phyloP scores from a whole-genome alignment of 768 basidiomycete species.

The Boletus speciosus region DNA sequence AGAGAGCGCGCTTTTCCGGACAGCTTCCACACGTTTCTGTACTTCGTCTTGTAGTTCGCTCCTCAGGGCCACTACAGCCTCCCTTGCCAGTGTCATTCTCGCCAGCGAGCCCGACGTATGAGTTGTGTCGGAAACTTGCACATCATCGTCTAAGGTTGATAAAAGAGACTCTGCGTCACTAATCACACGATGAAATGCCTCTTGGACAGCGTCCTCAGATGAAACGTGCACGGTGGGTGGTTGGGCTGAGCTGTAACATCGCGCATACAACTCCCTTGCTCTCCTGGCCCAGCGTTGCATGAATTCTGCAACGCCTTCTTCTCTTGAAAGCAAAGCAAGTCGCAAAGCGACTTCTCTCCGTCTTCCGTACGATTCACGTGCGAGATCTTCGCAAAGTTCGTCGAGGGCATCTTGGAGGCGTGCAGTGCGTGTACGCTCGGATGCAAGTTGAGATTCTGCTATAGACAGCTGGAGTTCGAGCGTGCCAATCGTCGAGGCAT shows the following conservation, averaged over 20 bases:
- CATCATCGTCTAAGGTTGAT: conserved; percentile 33
- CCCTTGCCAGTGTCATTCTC: conserved; percentile 47
- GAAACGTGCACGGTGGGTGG: not conserved
- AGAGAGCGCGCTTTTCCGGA: conserved; percentile 4
- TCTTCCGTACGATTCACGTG: conserved; percentile 69
- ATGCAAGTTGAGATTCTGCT: conserved; percentile 41
- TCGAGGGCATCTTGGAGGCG: conserved; percentile 62
- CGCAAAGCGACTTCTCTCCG: conserved; percentile 66
- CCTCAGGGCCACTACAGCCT: conserved; percentile 49
- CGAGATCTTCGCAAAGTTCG: conserved; percentile 65
- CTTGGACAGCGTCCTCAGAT: conserved; percentile 18
- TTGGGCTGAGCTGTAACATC: conserved; percentile 18
- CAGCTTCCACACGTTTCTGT: conserved; percentile 41
- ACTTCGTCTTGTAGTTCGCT: conserved; percentile 58
- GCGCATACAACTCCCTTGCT: conserved; percentile 41
- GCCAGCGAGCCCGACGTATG: conserved; percentile 46
- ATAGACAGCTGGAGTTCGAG: conserved; percentile 48
- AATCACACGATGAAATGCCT: conserved; percentile 32
- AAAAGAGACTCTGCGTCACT: conserved; percentile 36
- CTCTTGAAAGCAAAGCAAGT: conserved; percentile 59
- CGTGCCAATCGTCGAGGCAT: conserved; percentile 58
- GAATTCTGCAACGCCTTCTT: conserved; percentile 55
- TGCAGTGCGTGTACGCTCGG: conserved; percentile 42
- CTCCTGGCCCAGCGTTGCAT: conserved; percentile 55
- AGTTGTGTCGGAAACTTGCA: conserved; percentile 17